Conservation (phyloP, 306 rosid species). For the Amphicarpaea edgeworthii region DNA sequence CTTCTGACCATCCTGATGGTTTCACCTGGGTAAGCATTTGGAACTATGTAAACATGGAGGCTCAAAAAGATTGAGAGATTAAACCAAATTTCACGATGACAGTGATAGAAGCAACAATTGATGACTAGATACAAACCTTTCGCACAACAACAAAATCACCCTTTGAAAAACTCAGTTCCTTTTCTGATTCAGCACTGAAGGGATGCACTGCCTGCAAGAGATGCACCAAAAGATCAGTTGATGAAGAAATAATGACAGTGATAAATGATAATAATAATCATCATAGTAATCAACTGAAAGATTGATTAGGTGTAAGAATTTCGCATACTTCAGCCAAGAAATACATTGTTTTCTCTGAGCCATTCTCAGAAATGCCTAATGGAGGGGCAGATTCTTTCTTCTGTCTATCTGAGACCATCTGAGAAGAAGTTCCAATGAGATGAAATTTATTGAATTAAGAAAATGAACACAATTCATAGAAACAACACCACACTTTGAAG, state of each 20-base stretch:
- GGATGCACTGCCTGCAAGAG: slow-evolving; percentile 80
- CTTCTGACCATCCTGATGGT: slow-evolving; percentile 95
- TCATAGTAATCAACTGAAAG: background rate
- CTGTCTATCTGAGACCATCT: slow-evolving; percentile 97
- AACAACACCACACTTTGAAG: slow-evolving; percentile 33
- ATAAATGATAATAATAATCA: background rate
- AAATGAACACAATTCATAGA: slow-evolving; percentile 30
- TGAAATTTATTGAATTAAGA: slow-evolving; percentile 34
- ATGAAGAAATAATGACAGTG: slow-evolving; percentile 1
- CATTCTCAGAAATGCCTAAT: slow-evolving; percentile 60
- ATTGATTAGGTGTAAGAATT: slow-evolving; percentile 29
- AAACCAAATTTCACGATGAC: slow-evolving; percentile 17
- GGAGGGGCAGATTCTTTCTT: slow-evolving; percentile 99
- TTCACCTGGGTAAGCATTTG: slow-evolving; percentile 62
- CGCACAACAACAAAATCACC: slow-evolving; percentile 94
- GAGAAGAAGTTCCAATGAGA: slow-evolving; percentile 55
- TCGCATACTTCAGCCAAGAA: slow-evolving; percentile 94
- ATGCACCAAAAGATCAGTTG: slow-evolving; percentile 29
- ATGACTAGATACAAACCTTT: slow-evolving; percentile 61
- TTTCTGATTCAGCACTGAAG: slow-evolving; percentile 74
- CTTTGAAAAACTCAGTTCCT: slow-evolving; percentile 86
- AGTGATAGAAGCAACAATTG: slow-evolving; percentile 6
- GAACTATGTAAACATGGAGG: slow-evolving; percentile 34
- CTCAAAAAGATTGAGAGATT: slow-evolving; percentile 17
- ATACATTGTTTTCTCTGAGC: slow-evolving; percentile 76